A percentile compares a stretch with the other conserved stretches of the same genome.
These are phyloP conservation scores for Diutina ranongensis DNA, from an alignment of 1,139 yeast genomes.

Conservation along the genomic window DNA sequence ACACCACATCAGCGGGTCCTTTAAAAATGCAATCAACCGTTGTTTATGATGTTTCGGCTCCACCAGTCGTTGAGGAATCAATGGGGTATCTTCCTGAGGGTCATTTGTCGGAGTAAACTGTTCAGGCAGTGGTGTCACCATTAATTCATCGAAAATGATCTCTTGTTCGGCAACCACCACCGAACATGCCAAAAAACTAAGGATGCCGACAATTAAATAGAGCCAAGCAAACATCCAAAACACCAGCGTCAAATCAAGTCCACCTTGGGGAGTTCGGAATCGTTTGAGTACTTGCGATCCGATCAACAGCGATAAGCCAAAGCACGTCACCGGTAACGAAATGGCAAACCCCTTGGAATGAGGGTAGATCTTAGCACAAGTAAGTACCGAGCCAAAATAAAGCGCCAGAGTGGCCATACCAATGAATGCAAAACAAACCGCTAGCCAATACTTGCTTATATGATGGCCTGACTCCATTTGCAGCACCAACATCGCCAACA, in stretches of 20 bases:
- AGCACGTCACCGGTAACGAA: conserved; percentile 78
- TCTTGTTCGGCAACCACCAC: conserved; percentile 54
- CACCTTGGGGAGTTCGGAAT: conserved; percentile 12
- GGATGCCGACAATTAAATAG: conserved; percentile 42
- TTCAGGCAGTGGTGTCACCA: conserved; percentile 9
- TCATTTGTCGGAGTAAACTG: background rate
- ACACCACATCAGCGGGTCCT: conserved; percentile 56
- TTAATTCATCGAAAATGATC: conserved; percentile 24
- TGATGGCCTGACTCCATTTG: conserved; percentile 6
- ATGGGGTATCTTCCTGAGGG: conserved; percentile 7
- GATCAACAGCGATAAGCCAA: conserved; percentile 68
- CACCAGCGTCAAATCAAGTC: conserved; percentile 38
- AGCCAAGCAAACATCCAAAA: conserved; percentile 48
- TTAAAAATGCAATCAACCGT: conserved; percentile 39
- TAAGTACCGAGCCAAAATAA: conserved; percentile 65
- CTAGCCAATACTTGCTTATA: conserved; percentile 15
- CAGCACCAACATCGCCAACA: conserved; percentile 19
- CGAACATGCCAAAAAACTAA: conserved; percentile 53
- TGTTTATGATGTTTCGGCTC: conserved; percentile 37
- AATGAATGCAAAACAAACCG: conserved; percentile 37
- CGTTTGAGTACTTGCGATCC: conserved; percentile 43
- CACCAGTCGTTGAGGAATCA: conserved; percentile 14
- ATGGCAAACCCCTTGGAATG: conserved; percentile 68
- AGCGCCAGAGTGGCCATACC: conserved; percentile 78
- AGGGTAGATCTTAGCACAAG: conserved; percentile 79